Evolutionary conservation across 2,329 filamentous ascomycete species (phyloP).

Genomic region (Pseudomassariella vexata): DNA sequence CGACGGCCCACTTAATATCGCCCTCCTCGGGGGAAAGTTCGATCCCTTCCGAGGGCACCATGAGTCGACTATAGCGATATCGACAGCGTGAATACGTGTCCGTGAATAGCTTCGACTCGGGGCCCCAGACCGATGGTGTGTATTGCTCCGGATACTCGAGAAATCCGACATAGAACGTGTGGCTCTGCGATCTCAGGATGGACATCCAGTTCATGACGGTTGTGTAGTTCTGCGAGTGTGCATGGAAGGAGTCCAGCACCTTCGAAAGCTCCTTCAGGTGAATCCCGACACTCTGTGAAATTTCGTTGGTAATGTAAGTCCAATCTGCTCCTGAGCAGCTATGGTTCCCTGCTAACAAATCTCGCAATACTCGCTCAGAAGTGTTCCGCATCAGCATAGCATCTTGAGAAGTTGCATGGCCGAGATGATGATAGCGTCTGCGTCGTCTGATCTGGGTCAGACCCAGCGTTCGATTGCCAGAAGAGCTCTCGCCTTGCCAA

Average conservation of each 20-base stretch:
- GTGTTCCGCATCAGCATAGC: constrained; percentile 26
- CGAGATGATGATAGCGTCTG: constrained; percentile 30
- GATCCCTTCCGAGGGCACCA: constrained; percentile 20
- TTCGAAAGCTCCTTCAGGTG: constrained; percentile 26
- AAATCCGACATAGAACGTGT: constrained; percentile 37
- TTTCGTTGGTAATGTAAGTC: constrained; percentile 32
- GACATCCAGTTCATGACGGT: constrained; percentile 22
- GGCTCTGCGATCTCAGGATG: constrained; percentile 29
- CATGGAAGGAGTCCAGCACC: constrained; percentile 15
- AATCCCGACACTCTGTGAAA: constrained; percentile 31
- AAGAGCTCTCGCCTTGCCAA: constrained; percentile 25
- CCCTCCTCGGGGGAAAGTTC: constrained; percentile 27
- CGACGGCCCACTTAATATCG: constrained; percentile 30
- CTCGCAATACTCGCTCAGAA: constrained; percentile 23
- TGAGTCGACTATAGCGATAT: constrained; percentile 31
- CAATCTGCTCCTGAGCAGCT: constrained; percentile 38
- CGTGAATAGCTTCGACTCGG: constrained; percentile 25
- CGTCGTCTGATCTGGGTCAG: constrained; percentile 29
- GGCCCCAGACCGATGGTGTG: constrained; percentile 21
- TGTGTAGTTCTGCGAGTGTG: constrained; percentile 16
- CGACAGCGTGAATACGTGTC: constrained; percentile 34
- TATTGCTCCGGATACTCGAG: constrained; percentile 33
- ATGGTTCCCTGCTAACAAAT: constrained; percentile 13
- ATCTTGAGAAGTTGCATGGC: constrained; percentile 22
- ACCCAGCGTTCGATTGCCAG: constrained; percentile 18